Percentiles rank a stretch among this genome's conserved stretches.
Evolutionary conservation across 2,329 filamentous ascomycete species (phyloP).

Genomic region (Phialophora chinensis): DNA sequence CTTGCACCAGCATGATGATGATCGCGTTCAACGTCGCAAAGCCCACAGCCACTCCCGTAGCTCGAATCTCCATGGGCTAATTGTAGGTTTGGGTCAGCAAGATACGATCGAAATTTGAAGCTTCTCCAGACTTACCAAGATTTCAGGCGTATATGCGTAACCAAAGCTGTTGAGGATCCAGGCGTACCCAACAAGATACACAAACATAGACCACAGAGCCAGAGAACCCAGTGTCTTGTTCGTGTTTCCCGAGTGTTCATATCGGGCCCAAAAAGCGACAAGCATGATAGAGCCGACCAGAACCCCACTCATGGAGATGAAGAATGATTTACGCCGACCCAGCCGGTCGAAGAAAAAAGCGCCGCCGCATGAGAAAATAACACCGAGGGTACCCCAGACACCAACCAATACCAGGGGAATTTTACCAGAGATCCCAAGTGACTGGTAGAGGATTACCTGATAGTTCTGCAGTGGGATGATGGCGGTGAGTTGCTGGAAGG

Average conservation of each 20-base stretch:
- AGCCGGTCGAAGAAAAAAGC: conserved; percentile 24
- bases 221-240: conserved; percentile 21
- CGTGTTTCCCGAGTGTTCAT: conserved; percentile 20
- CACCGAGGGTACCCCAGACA: conserved; percentile 22
- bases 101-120: not conserved
- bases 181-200: conserved; percentile 25
- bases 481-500: conserved; percentile 23
- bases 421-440: conserved; percentile 22
- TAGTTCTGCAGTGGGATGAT: conserved; percentile 29
- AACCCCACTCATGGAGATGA: conserved; percentile 14
- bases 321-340: conserved; percentile 20
- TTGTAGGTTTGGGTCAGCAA: conserved; percentile 11
- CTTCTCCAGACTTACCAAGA: not conserved
- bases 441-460: conserved; percentile 26
- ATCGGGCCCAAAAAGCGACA: conserved; percentile 26
- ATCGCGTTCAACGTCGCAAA: conserved; percentile 28
- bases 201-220: conserved; percentile 25
- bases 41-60: conserved; percentile 22
- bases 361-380: conserved; percentile 23
- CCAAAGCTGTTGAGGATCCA: conserved; percentile 26
- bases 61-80: conserved; percentile 24
- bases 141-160: not conserved
- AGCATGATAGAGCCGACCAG: conserved; percentile 22
- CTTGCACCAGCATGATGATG: conserved; percentile 28
- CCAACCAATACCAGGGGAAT: conserved; percentile 21